phyloP scores from a whole-genome alignment of 139 green algal genomes.

The Yamagishiella unicocca region DNA sequence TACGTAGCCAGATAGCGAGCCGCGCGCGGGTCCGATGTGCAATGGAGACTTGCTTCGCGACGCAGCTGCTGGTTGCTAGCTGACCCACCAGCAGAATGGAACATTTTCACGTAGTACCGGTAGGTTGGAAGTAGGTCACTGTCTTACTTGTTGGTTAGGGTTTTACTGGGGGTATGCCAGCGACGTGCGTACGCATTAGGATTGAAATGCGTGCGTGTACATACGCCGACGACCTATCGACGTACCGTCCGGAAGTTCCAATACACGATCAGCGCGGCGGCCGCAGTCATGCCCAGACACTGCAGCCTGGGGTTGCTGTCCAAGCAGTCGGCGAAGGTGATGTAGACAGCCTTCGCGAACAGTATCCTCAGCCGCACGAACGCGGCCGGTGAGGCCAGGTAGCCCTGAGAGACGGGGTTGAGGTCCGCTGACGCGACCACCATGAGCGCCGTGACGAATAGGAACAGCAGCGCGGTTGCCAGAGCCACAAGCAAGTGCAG shows the following conservation, averaged over 20 bases:
- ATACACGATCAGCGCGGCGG: not conserved
- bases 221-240: too few species aligned
- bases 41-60: too few species aligned
- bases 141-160: too few species aligned
- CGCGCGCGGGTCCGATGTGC: too few species aligned
- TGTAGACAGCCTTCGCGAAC: conserved; percentile 18
- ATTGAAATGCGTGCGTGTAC: too few species aligned
- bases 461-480: conserved; percentile 10
- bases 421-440: conserved; percentile 16
- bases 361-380: conserved; percentile 20
- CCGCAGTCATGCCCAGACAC: not conserved
- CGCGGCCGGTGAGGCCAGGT: conserved; percentile 23
- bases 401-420: not conserved
- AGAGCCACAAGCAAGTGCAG: conserved; percentile 32
- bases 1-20: too few species aligned
- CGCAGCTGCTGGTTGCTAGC: too few species aligned
- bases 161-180: too few species aligned
- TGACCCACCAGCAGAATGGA: too few species aligned
- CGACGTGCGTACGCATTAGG: too few species aligned
- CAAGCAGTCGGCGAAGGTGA: conserved; percentile 1
- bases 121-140: too few species aligned
- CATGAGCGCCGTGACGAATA: conserved; percentile 32
- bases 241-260: conserved; percentile 17
- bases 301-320: not conserved
- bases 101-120: too few species aligned